Evolutionary conservation across 1,284 basidiomycete genomes (phyloP).

Genomic region (Trametes pubescens): DNA sequence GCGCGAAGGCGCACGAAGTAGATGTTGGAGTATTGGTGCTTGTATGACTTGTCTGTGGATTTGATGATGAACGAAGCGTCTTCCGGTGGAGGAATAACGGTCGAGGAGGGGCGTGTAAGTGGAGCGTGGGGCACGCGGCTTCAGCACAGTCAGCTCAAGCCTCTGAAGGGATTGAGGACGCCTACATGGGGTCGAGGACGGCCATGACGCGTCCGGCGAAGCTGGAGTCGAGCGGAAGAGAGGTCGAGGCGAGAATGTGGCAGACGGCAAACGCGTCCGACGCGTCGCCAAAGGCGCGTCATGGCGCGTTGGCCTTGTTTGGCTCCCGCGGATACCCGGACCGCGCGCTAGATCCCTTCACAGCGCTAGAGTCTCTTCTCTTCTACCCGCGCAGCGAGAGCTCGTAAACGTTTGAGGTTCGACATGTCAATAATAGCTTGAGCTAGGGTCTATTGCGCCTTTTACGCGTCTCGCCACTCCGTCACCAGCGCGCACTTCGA

Average conservation of each 20-base stretch:
- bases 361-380: background rate
- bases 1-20: conserved; percentile 84
- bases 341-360: background rate
- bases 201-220: conserved; percentile 8
- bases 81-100: conserved; percentile 38
- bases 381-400: background rate
- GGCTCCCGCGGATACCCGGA: background rate
- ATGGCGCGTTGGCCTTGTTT: conserved; percentile 22
- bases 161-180: background rate
- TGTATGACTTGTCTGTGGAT: conserved; percentile 69
- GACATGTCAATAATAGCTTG: background rate
- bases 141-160: background rate
- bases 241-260: background rate
- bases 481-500: no score
- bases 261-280: conserved; percentile 18
- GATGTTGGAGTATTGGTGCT: conserved; percentile 93
- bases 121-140: conserved; percentile 35
- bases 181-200: conserved; percentile 24
- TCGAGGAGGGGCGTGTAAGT: conserved; percentile 38
- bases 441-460: background rate
- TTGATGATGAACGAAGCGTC: conserved; percentile 65
- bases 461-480: conserved; percentile 9
- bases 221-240: background rate
- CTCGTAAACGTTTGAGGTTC: background rate
- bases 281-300: conserved; percentile 28